Evolutionary conservation across 192 early-diverging fungal genomes (phyloP).

Genomic region (Coemansia sp.): DNA sequence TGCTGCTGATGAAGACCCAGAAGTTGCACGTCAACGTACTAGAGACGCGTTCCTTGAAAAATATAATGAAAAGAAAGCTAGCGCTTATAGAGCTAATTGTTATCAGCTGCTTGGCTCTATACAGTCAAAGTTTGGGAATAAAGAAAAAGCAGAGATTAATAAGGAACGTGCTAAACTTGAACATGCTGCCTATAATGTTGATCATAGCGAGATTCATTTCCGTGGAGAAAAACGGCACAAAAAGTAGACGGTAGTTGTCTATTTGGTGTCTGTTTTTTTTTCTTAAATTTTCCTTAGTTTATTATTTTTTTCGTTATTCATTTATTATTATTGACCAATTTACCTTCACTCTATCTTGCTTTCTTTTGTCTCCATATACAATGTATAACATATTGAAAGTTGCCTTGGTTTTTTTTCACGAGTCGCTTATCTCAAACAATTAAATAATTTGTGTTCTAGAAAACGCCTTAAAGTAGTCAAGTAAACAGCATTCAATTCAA

Average conservation of each 20-base stretch:
- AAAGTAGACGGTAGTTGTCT: not conserved
- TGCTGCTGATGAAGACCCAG: slow-evolving; percentile 28
- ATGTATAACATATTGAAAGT: too few relatives aligned
- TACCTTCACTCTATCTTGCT: too few relatives aligned
- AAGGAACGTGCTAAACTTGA: slow-evolving; percentile 40
- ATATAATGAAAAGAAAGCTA: slow-evolving; percentile 36
- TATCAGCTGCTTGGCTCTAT: slow-evolving; percentile 24
- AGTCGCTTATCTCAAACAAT: too few relatives aligned
- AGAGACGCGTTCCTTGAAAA: slow-evolving; percentile 28
- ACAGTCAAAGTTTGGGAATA: slow-evolving; percentile 27
- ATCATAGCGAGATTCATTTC: slow-evolving; percentile 48
- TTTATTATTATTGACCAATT: too few relatives aligned
- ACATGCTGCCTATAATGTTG: slow-evolving; percentile 37
- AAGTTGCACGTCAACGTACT: slow-evolving; percentile 21
- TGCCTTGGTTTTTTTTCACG: too few relatives aligned
- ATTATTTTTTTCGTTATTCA: too few relatives aligned
- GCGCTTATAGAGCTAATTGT: slow-evolving; percentile 35
- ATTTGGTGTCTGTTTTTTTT: not conserved
- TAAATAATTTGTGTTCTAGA: too few relatives aligned
- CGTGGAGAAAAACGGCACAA: slow-evolving; percentile 10
- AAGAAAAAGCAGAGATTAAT: slow-evolving; percentile 8
- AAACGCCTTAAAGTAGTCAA: too few relatives aligned
- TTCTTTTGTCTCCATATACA: too few relatives aligned
- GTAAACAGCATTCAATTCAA: too few relatives aligned
- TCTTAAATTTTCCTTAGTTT: not conserved